Percentiles rank a stretch among this genome's conserved stretches.
Evolutionary conservation across 192 early-diverging fungal genomes (phyloP).

Genomic region (Gigaspora rosea): DNA sequence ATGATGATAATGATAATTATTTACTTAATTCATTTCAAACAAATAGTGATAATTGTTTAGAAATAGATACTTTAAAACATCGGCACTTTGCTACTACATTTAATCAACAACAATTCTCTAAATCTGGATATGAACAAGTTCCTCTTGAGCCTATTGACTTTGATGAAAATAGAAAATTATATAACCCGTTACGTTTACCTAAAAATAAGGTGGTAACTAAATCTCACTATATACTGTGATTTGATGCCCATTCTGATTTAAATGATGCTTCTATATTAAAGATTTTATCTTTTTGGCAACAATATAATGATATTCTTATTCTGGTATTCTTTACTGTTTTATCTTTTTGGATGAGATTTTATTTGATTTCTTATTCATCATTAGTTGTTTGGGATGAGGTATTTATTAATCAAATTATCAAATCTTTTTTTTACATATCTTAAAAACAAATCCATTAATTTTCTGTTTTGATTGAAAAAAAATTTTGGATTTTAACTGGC

Average conservation of each 20-base stretch:
- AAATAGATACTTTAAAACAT: slow-evolving; percentile 2
- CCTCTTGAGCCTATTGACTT: not conserved
- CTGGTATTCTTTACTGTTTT: slow-evolving; percentile 58
- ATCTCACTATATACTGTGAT: not conserved
- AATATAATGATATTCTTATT: slow-evolving; percentile 53
- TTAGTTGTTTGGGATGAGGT: slow-evolving; percentile 80
- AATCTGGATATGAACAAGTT: not conserved
- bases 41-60: not conserved
- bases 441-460: too few relatives aligned
- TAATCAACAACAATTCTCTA: too few relatives aligned
- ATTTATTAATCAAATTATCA: slow-evolving; percentile 29
- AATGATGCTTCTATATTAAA: slow-evolving; percentile 32
- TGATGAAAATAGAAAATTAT: not conserved
- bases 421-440: not conserved
- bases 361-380: slow-evolving; percentile 58
- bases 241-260: not conserved
- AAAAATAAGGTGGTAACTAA: not conserved
- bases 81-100: not conserved
- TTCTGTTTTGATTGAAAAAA: not conserved
- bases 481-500: too few relatives aligned
- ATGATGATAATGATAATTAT: too few relatives aligned
- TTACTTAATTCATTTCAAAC: too few relatives aligned
- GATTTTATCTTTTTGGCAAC: slow-evolving; percentile 45
- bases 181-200: not conserved
- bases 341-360: slow-evolving; percentile 68